Base-by-base conservation (phyloP, 169 alveolate species). In the Plasmodium vinckei region DNA sequence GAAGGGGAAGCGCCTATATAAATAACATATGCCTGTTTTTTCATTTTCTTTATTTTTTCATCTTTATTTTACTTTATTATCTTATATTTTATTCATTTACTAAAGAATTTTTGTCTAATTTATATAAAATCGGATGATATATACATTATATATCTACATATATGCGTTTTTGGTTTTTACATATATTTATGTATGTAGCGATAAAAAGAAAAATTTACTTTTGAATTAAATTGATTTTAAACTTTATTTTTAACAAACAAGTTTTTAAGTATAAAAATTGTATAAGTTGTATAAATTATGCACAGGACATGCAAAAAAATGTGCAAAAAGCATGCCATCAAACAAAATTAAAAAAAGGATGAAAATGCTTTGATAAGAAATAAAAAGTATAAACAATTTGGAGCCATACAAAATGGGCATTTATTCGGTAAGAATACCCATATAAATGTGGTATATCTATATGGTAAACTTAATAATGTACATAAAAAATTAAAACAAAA, bases 91-190 rank as follows among this genome's bases (percentile, higher is more conserved):
- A 57, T 73, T 42, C 60, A 39, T 60, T 39, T 17, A 73, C 60
- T 47, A n/a, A 73, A 21, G 56, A 61, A 60, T 73, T 67, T 73
- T 73, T 73, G 88, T 73, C 88, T 73, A 73, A 60, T 73, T 60
- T 73, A 73, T 73, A 42, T 73, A 60, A 73, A 73, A 44, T 60
- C 54, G 73, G 25, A 63, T 63, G 54, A 51, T 51, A 51, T 51
- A 51, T 15, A 4, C 23, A 15, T 51, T 51, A 51, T 51, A 15
- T 51, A 51, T 51, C n/a, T 51, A 51, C 6, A 15, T 6, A 15
- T 51, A 51, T 51, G 59, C 19, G 19, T 51, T 13, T 51, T 13
- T 51, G 59, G n/a, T 61, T 9, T 61, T 21, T 10, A 65, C 59
- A 15, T 51, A 15, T 51, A 15, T 51, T 12, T 51, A 51, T 51